Conservation (phyloP, 176 grass and related monocot genomes). For the Elaeis guineensis region DNA sequence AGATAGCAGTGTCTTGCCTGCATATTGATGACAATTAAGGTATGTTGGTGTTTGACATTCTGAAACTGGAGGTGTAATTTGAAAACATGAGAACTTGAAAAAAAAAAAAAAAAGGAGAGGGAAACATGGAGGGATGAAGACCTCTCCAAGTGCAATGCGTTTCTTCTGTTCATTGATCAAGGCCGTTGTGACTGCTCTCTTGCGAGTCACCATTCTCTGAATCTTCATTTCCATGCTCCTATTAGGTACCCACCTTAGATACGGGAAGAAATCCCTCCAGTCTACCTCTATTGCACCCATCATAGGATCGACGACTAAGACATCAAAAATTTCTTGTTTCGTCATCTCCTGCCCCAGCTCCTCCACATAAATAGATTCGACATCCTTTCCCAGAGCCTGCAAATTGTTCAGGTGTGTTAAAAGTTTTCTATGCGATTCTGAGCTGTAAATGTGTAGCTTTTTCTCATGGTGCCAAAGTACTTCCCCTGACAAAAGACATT, state of each 20-base stretch:
- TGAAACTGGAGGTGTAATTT: background rate
- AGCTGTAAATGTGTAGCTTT: too few relatives aligned
- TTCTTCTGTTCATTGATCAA: slow-evolving; percentile 56
- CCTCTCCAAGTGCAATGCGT: slow-evolving; percentile 51
- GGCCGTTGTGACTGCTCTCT: slow-evolving; percentile 37
- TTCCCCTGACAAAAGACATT: too few relatives aligned
- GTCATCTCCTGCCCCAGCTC: slow-evolving; percentile 54
- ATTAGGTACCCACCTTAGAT: slow-evolving; percentile 82
- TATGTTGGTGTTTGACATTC: background rate
- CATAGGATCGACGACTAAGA: slow-evolving; percentile 59
- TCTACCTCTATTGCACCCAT: slow-evolving; percentile 80
- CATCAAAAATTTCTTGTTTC: slow-evolving; percentile 44
- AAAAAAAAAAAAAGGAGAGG: background rate
- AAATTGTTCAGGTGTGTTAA: background rate
- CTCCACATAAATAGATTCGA: slow-evolving; percentile 51
- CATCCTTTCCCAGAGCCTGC: slow-evolving; percentile 58
- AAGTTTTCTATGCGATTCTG: too few relatives aligned
- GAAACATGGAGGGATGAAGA: background rate
- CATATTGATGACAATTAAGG: background rate
- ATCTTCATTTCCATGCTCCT: slow-evolving; percentile 53
- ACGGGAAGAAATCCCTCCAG: slow-evolving; percentile 97
- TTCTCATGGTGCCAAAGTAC: too few relatives aligned
- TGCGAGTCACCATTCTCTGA: slow-evolving; percentile 26
- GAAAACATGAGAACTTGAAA: background rate
- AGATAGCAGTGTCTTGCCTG: slow-evolving; percentile 56